A percentile compares a stretch with the other conserved stretches of the same genome.
Evolutionary conservation across 768 basidiomycete genomes (phyloP).

Genomic region (Chalciporus pseudorubinellus): DNA sequence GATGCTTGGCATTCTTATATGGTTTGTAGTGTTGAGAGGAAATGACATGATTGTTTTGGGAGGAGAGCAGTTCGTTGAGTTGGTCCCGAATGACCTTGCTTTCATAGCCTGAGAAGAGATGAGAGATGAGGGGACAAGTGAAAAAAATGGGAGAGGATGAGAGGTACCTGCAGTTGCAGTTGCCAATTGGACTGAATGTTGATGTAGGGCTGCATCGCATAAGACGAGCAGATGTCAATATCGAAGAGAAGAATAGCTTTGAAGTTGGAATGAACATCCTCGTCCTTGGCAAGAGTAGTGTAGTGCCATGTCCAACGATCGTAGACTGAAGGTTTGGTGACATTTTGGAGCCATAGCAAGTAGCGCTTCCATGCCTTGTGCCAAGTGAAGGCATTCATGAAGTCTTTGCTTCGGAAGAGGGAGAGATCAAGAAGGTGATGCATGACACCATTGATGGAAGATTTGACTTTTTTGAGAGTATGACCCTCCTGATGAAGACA

Average conservation of each 20-base stretch:
- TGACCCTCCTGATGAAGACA: no score
- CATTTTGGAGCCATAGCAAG: no score
- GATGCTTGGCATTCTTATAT: not conserved
- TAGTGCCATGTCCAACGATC: not conserved
- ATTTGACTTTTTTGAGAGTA: no score
- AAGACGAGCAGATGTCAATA: not conserved
- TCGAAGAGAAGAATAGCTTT: not conserved
- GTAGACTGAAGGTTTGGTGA: not conserved
- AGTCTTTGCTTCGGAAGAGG: no score
- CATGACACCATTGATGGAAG: no score
- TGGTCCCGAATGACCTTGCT: not conserved
- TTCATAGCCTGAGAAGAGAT: not conserved
- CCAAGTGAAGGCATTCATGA: no score
- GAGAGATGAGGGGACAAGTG: not conserved
- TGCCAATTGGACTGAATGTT: not conserved
- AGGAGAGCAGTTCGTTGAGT: no score
- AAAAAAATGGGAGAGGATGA: no score
- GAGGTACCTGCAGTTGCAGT: no score
- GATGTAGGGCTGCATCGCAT: not conserved
- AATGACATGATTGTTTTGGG: no score
- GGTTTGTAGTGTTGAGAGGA: not conserved
- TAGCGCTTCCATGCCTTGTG: no score
- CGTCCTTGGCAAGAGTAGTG: not conserved
- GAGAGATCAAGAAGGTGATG: no score
- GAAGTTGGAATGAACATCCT: not conserved